Conservation (phyloP, 495 filamentous ascomycete genomes). For the Apodospora peruviana region DNA sequence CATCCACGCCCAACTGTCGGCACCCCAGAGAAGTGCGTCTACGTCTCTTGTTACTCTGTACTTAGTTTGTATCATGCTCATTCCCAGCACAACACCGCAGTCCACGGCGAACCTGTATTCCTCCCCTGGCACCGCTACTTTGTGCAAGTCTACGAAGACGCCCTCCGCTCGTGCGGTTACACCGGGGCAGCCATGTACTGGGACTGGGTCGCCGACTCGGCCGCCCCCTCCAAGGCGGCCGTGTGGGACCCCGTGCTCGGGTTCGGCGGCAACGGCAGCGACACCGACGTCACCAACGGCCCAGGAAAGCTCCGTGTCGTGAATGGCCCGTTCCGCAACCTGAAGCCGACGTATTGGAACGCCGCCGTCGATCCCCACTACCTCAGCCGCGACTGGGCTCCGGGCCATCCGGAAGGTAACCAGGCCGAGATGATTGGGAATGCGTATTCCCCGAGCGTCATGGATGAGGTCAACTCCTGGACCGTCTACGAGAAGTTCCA, state of each 20-base stretch:
- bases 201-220: constrained; percentile 1
- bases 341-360: constrained; percentile 2
- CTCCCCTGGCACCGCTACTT: constrained; percentile 3
- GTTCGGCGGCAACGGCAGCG: constrained; percentile 6
- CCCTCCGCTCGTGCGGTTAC: neutral
- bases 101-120: constrained; percentile 1
- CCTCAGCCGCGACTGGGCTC: neutral
- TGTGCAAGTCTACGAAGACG: constrained; percentile 4
- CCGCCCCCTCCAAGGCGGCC: constrained; percentile 1
- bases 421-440: constrained; percentile 1
- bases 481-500: neutral
- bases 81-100: no score
- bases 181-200: constrained; percentile 1
- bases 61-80: no score
- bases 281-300: neutral
- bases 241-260: constrained; percentile 4
- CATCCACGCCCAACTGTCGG: neutral
- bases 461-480: neutral
- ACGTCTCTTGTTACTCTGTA: no score
- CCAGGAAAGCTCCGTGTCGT: neutral
- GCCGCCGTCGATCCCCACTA: neutral
- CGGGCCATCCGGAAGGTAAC: neutral
- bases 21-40: constrained; percentile 1
- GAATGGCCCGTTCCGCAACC: neutral
- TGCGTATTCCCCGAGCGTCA: neutral